Evolutionary conservation across 371 early-diverging fungal genomes (phyloP), one percentile per base, ranked within the genome.

Genomic region (Chytridiales sp.): DNA sequence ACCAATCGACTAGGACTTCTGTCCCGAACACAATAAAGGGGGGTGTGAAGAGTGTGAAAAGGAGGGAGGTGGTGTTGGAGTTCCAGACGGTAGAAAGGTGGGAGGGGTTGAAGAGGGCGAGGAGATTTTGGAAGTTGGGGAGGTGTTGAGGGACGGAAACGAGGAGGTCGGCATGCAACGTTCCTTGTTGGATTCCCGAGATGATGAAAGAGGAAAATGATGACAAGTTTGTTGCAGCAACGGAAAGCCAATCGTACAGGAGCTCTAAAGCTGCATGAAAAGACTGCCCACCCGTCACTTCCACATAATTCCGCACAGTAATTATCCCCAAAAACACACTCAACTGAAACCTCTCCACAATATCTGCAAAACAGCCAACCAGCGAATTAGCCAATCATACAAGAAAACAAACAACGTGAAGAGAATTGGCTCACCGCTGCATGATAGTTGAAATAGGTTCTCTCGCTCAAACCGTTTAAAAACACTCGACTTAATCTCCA

Each of bases 391-490:
- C 6, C 9, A 19, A 17, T 36, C 24, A n/a, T 29, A 47, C 22
- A 15, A 24, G 26, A 22, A 42, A 22, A 43, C 21, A 61, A 42
- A 31, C 22, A 44, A 24, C 11, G 50, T 6, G 22, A 47, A 32
- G 8, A 44, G 2, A 29, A 27, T 31, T 1, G 4, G 29, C 77
- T 60, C 78, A 90, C 90, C 93, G 42, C 86, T 85, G 69, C 96
- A 95, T 22, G 86, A 82, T 22, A 97, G 65, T 66, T 97, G 95
- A 70, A 97, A 98, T 50, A 98, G 75, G 65, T 94, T 95, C 63
- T 95, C 97, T 62, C 85, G 84, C 73, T 97, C 98, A 79, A 93
- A 96, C 56, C 84, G 85, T 64, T 98, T 98, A 63, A 97, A 97
- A 0, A 98, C 97, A 47, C 86, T 85, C 62, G 91, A 86, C 66